Conservation (phyloP, 768 basidiomycete species). For the Hebeloma cylindrosporum region DNA sequence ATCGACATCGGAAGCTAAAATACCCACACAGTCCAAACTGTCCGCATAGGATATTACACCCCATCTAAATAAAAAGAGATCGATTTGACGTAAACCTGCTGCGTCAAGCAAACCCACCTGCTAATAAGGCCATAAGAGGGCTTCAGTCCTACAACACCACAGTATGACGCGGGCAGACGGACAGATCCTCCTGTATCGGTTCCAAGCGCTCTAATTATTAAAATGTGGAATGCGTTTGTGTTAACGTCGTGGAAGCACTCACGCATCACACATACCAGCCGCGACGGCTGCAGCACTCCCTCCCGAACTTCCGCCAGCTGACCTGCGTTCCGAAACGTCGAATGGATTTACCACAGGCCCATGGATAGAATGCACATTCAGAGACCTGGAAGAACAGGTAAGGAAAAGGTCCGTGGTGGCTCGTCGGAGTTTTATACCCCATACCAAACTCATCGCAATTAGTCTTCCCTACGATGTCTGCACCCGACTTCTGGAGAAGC, state of each 20-base stretch:
- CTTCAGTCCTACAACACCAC: slow-evolving; percentile 89
- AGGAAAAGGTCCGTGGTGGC: neutral
- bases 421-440: slow-evolving; percentile 58
- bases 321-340: slow-evolving; percentile 38
- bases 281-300: slow-evolving; percentile 95
- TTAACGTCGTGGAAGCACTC: slow-evolving; percentile 34
- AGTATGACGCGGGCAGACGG: slow-evolving; percentile 91
- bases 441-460: slow-evolving; percentile 99
- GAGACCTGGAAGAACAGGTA: slow-evolving; percentile 48
- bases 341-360: slow-evolving; percentile 83
- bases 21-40: slow-evolving; percentile 91
- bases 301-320: slow-evolving; percentile 92
- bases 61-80: slow-evolving; percentile 58
- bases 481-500: slow-evolving; percentile 61
- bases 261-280: slow-evolving; percentile 82
- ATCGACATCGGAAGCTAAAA: slow-evolving; percentile 60
- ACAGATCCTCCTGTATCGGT: slow-evolving; percentile 97
- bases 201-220: slow-evolving; percentile 66
- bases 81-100: no score
- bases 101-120: no score
- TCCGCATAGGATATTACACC: slow-evolving; percentile 94
- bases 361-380: slow-evolving; percentile 71
- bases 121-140: slow-evolving; percentile 93
- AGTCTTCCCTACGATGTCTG: slow-evolving; percentile 79
- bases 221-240: neutral